A percentile compares a stretch with the other conserved stretches of the same genome.
phyloP scores from a whole-genome alignment of 2,329 filamentous ascomycete species.

The Chlorencoelia australis region DNA sequence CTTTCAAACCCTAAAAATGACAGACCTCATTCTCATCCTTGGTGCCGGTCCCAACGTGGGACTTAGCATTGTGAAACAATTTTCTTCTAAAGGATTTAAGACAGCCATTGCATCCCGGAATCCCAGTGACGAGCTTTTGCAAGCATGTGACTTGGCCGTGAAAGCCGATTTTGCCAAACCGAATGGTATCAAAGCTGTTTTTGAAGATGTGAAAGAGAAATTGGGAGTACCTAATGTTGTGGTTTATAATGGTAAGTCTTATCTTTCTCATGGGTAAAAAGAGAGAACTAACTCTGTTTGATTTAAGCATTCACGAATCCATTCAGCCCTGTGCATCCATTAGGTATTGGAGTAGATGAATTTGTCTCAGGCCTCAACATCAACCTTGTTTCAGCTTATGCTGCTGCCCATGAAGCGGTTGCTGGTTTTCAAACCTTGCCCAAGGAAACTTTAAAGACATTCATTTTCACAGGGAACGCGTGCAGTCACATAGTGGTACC shows the following conservation, averaged over 20 bases:
- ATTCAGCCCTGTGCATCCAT: background rate
- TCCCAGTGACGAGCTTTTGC: constrained; percentile 17
- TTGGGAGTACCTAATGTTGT: constrained; percentile 32
- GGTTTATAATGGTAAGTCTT: constrained; percentile 31
- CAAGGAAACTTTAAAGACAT: constrained; percentile 28
- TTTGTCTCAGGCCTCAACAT: constrained; percentile 28
- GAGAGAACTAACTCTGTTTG: background rate
- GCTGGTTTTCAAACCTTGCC: constrained; percentile 23
- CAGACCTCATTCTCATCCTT: constrained; percentile 28
- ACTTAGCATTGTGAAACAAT: constrained; percentile 25
- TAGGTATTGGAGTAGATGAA: constrained; percentile 9
- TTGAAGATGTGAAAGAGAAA: constrained; percentile 29
- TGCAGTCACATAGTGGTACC: constrained; percentile 27
- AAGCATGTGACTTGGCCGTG: constrained; percentile 27
- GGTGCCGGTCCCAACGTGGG: constrained; percentile 34
- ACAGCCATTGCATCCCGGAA: constrained; percentile 30
- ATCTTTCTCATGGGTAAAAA: background rate
- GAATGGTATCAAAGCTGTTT: constrained; percentile 19
- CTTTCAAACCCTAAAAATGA: too few relatives aligned
- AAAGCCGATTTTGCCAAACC: constrained; percentile 29
- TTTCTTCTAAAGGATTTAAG: constrained; percentile 33
- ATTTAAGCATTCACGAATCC: background rate
- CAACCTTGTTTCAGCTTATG: constrained; percentile 31
- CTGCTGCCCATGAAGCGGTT: constrained; percentile 31
- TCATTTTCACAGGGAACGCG: constrained; percentile 36